Conservation (phyloP, 306 rosid genomes). For the Mucuna pruriens region DNA sequence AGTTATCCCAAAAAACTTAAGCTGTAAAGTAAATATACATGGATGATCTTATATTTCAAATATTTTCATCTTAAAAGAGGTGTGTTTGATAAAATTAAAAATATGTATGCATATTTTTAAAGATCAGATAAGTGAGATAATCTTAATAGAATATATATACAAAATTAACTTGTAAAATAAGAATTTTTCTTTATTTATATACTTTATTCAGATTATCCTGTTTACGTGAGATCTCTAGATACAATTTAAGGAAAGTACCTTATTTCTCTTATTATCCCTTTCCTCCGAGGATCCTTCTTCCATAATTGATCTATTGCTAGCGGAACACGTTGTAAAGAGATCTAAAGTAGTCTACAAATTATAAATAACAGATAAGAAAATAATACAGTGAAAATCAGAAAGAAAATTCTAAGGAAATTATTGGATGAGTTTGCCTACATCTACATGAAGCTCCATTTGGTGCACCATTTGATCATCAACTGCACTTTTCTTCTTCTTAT, state of each 20-base stretch:
- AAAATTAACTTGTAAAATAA: too few species aligned
- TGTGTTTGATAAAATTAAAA: background rate
- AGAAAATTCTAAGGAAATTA: background rate
- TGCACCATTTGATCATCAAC: conserved; percentile 20
- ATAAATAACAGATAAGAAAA: background rate
- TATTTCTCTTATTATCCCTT: conserved; percentile 34
- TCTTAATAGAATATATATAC: too few species aligned
- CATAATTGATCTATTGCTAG: conserved; percentile 38
- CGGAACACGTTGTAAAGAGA: conserved; percentile 48
- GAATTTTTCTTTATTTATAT: too few species aligned
- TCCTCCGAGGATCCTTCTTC: conserved; percentile 43
- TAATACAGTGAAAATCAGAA: background rate
- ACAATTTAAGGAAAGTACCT: conserved; percentile 30
- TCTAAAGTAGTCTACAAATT: conserved; percentile 58
- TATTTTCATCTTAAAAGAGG: background rate
- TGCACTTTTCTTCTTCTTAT: background rate
- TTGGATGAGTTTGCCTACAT: conserved; percentile 35
- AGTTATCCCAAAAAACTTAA: background rate
- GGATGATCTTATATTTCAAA: background rate
- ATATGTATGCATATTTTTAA: background rate
- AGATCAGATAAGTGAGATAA: too few species aligned
- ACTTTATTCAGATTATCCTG: too few species aligned
- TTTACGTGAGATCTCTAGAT: too few species aligned
- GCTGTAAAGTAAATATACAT: background rate
- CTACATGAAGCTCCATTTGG: conserved; percentile 44